These are phyloP conservation scores for Agapanthus africanus DNA, from an alignment of 106 monocot species.

Conservation along the genomic window DNA sequence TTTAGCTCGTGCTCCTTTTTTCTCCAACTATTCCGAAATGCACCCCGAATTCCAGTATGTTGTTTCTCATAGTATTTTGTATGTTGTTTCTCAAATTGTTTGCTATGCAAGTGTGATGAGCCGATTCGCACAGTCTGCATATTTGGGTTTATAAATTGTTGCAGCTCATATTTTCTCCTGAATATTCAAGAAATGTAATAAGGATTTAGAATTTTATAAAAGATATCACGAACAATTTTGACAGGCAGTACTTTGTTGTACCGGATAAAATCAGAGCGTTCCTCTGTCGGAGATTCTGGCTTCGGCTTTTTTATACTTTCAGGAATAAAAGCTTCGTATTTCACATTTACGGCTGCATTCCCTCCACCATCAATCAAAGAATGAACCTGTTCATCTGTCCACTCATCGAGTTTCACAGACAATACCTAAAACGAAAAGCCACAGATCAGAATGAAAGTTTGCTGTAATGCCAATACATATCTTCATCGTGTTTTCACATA, in stretches of 20 bases:
- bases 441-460: neutral
- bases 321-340: conserved; percentile 75
- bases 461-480: too few relatives aligned
- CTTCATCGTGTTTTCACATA: too few relatives aligned
- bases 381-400: conserved; percentile 73
- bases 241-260: conserved; percentile 8
- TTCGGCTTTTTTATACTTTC: conserved; percentile 51
- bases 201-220: neutral
- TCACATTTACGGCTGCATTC: conserved; percentile 56
- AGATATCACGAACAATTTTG: neutral
- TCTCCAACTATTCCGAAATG: conserved; percentile 81
- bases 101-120: neutral
- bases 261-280: conserved; percentile 72
- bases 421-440: conserved; percentile 43
- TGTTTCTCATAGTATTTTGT: conserved; percentile 48
- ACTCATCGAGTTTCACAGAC: conserved; percentile 75
- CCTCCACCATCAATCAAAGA: conserved; percentile 51
- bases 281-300: conserved; percentile 49
- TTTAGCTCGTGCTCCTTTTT: conserved; percentile 63
- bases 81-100: neutral
- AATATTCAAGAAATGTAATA: conserved; percentile 9
- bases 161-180: conserved; percentile 89
- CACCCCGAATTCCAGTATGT: conserved; percentile 35
- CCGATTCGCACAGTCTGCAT: neutral
- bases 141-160: conserved; percentile 49